These are phyloP conservation scores for Venturiaceae sp. DNA, from an alignment of 2,329 filamentous ascomycete species.

Conservation along the genomic window DNA sequence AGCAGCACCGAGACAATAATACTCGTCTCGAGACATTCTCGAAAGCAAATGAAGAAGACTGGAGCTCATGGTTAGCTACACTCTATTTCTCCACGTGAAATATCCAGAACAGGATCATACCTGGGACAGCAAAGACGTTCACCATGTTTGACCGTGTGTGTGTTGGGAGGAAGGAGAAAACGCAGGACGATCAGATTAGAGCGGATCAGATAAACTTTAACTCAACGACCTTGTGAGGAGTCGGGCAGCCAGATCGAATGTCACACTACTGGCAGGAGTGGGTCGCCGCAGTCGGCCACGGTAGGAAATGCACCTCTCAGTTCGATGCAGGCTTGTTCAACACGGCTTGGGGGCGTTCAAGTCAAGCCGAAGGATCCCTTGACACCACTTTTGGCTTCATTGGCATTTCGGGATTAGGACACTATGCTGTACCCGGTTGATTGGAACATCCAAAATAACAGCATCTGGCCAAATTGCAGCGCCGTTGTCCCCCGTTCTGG, in stretches of 20 bases:
- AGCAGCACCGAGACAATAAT: slow-evolving; percentile 84
- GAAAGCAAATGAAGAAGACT: slow-evolving; percentile 86
- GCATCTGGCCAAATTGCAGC: no score
- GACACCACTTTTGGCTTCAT: no score
- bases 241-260: neutral
- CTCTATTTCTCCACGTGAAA: no score
- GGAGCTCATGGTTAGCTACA: neutral
- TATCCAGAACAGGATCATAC: slow-evolving; percentile 18
- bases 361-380: no score
- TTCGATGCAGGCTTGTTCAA: neutral
- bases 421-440: no score
- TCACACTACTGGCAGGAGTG: no score
- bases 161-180: slow-evolving; percentile 2
- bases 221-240: neutral
- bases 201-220: neutral
- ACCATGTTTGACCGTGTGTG: slow-evolving; percentile 39
- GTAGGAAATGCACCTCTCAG: neutral
- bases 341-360: neutral
- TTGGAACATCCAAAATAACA: no score
- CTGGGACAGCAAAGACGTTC: slow-evolving; percentile 64
- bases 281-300: no score
- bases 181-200: slow-evolving; percentile 13
- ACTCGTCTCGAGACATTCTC: slow-evolving; percentile 72
- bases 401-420: no score
- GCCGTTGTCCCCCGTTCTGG: no score